Conservation (phyloP, 768 basidiomycete species). For the Rhodotorula graminis region DNA sequence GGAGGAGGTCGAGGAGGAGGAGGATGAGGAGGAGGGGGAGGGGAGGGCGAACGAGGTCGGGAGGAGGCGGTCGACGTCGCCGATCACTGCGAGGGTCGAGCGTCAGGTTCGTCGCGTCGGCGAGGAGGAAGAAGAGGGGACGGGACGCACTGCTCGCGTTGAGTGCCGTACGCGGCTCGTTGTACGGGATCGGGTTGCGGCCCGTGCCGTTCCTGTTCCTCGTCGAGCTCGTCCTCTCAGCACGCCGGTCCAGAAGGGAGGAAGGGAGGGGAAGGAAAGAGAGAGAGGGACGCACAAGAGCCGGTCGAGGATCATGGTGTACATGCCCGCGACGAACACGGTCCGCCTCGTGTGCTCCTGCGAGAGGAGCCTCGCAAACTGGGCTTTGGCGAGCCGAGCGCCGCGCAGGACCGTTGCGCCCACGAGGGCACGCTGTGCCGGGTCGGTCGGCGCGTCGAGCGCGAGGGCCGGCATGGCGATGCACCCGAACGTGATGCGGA, state of each 20-base stretch:
- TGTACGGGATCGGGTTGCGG: background rate
- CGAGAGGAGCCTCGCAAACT: slow-evolving; percentile 4
- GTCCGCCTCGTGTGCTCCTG: background rate
- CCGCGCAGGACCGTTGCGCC: background rate
- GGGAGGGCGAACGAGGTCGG: slow-evolving; percentile 18
- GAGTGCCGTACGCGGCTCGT: slow-evolving; percentile 10
- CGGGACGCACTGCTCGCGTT: slow-evolving; percentile 27
- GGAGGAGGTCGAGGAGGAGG: background rate
- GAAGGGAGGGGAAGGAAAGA: no score
- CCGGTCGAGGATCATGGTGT: slow-evolving; percentile 13
- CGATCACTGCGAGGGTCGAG: slow-evolving; percentile 17
- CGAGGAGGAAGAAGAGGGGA: background rate
- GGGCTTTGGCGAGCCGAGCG: slow-evolving; percentile 22
- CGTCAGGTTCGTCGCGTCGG: no score
- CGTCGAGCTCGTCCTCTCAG: background rate
- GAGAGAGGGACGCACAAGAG: slow-evolving; percentile 11
- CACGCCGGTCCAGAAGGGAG: no score
- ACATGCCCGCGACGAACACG: background rate
- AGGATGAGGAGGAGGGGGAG: background rate
- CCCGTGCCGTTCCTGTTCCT: slow-evolving; percentile 3
- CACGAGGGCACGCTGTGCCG: fast-evolving
- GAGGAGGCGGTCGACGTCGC: slow-evolving; percentile 33
- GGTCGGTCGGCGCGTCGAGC: background rate
- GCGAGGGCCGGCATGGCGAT: slow-evolving; percentile 19
- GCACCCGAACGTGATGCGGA: slow-evolving; percentile 28